Conservation (phyloP, 1,284 basidiomycete genomes). For the Ceraceosorus bombacis region DNA sequence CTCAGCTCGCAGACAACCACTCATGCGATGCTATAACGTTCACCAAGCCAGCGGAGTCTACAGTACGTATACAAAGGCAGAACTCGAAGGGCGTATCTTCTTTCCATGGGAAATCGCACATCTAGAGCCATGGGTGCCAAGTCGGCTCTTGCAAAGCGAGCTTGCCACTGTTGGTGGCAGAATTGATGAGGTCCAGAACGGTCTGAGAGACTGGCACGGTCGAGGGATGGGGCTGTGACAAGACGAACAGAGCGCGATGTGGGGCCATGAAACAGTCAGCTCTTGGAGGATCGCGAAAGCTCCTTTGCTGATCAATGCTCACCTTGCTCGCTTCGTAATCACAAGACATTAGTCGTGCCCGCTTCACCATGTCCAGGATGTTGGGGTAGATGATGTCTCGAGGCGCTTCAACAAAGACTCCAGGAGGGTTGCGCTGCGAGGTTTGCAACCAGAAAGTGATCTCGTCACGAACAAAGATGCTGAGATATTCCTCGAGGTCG, state of each 20-base stretch:
- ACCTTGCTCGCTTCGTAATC: slow-evolving; percentile 74
- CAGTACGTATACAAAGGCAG: too few relatives aligned
- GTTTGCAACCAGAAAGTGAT: slow-evolving; percentile 62
- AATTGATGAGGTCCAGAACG: slow-evolving; percentile 71
- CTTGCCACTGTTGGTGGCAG: slow-evolving; percentile 54
- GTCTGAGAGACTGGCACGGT: slow-evolving; percentile 54
- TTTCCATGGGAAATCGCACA: too few relatives aligned
- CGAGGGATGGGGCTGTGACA: slow-evolving; percentile 1
- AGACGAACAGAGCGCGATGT: neutral
- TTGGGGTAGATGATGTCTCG: slow-evolving; percentile 66
- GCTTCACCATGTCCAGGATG: slow-evolving; percentile 72
- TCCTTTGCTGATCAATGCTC: slow-evolving; percentile 19
- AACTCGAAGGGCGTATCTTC: too few relatives aligned
- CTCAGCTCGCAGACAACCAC: too few relatives aligned
- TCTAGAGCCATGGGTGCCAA: slow-evolving; percentile 24
- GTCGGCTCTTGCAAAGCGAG: slow-evolving; percentile 54
- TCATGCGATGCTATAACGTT: too few relatives aligned
- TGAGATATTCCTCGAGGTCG: slow-evolving; percentile 78
- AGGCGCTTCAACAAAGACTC: slow-evolving; percentile 38
- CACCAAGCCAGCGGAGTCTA: too few relatives aligned
- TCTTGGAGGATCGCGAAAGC: too few relatives aligned
- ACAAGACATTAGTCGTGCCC: slow-evolving; percentile 76
- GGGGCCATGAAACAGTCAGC: too few relatives aligned
- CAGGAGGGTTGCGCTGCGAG: slow-evolving; percentile 26
- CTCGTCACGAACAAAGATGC: slow-evolving; percentile 87